phyloP scores from a whole-genome alignment of 306 rosid genomes.

The Oemleria cerasiformis region DNA sequence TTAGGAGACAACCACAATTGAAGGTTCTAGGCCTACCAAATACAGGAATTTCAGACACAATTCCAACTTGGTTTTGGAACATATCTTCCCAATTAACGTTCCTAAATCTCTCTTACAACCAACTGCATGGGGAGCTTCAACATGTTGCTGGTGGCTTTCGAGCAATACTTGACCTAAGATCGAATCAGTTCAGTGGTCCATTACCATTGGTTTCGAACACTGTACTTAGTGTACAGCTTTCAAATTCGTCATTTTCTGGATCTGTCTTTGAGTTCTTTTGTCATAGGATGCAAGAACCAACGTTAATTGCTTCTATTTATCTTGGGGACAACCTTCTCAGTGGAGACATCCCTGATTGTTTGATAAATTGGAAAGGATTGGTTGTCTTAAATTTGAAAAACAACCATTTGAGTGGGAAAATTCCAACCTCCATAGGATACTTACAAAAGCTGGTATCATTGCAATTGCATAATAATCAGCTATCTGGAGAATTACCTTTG shows the following conservation, averaged over 20 bases:
- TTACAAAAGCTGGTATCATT: neutral
- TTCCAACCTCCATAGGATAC: slow-evolving; percentile 37
- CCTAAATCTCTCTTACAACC: too few relatives aligned
- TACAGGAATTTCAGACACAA: too few relatives aligned
- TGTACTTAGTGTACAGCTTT: slow-evolving; percentile 5
- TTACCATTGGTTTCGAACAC: too few relatives aligned
- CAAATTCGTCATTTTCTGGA: slow-evolving; percentile 12
- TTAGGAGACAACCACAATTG: too few relatives aligned
- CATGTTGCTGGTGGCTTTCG: too few relatives aligned
- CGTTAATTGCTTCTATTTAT: neutral
- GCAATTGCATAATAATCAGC: slow-evolving; percentile 11
- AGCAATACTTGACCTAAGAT: too few relatives aligned
- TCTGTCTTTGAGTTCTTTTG: slow-evolving; percentile 6
- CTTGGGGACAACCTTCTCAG: slow-evolving; percentile 11
- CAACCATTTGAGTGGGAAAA: slow-evolving; percentile 31
- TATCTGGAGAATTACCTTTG: slow-evolving; percentile 18
- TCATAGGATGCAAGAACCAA: neutral
- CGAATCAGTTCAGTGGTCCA: too few relatives aligned
- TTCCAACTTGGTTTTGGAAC: too few relatives aligned
- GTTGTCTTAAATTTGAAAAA: slow-evolving; percentile 6
- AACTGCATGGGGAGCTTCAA: too few relatives aligned
- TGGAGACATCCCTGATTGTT: slow-evolving; percentile 30
- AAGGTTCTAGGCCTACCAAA: too few relatives aligned
- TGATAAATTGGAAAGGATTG: neutral
- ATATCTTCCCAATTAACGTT: too few relatives aligned